phyloP scores from a whole-genome alignment of 1,284 basidiomycete species.

The Cryptococcus sp. region DNA sequence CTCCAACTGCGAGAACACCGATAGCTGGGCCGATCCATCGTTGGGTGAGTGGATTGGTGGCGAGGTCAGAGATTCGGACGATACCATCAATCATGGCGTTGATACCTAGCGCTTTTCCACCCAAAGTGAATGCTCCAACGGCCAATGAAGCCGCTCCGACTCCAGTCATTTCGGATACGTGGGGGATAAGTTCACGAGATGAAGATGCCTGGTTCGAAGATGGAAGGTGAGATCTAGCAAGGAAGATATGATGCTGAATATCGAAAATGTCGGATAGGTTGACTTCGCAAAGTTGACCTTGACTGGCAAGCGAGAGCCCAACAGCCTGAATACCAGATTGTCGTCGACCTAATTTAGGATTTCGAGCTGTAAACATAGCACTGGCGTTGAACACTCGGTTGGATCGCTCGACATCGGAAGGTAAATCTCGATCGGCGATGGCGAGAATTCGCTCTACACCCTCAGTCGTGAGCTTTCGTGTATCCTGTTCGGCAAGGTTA shows the following conservation, averaged over 20 bases:
- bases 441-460: slow-evolving; percentile 67
- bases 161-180: slow-evolving; percentile 52
- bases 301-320: slow-evolving; percentile 38
- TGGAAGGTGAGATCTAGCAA: slow-evolving; percentile 51
- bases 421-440: slow-evolving; percentile 75
- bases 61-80: slow-evolving; percentile 68
- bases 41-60: slow-evolving; percentile 75
- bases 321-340: slow-evolving; percentile 41
- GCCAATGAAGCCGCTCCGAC: slow-evolving; percentile 72
- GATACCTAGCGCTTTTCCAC: slow-evolving; percentile 71
- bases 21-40: slow-evolving; percentile 85
- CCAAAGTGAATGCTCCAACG: slow-evolving; percentile 82
- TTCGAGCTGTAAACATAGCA: slow-evolving; percentile 82
- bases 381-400: slow-evolving; percentile 87
- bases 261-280: slow-evolving; percentile 77
- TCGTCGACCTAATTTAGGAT: slow-evolving; percentile 52
- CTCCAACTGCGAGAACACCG: slow-evolving; percentile 64
- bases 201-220: slow-evolving; percentile 41
- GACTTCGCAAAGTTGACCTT: slow-evolving; percentile 43
- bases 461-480: slow-evolving; percentile 63
- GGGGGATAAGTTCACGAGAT: slow-evolving; percentile 32
- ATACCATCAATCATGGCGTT: slow-evolving; percentile 72
- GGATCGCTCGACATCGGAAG: slow-evolving; percentile 71
- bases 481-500: slow-evolving; percentile 75
- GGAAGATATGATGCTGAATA: slow-evolving; percentile 68